Evolutionary conservation across 139 green algal species (phyloP).

Genomic region (Auxenochlorella pyrenoidosa): DNA sequence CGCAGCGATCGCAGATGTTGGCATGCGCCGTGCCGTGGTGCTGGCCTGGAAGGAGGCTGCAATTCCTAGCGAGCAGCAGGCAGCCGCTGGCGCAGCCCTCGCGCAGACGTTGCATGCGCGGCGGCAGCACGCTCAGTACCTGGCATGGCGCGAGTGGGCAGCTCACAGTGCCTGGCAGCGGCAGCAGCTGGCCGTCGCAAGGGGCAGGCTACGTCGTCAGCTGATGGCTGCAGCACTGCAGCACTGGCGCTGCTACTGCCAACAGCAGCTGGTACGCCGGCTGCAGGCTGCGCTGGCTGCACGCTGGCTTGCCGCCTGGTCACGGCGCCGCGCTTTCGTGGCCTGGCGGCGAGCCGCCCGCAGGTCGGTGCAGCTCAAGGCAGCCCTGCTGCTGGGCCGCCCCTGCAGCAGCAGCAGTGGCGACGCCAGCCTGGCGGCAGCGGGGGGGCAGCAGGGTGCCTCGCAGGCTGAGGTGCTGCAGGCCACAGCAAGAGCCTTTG

Average conservation of each 20-base stretch:
- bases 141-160: conserved; percentile 26
- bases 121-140: neutral
- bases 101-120: neutral
- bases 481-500: neutral
- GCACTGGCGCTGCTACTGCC: conserved; percentile 36
- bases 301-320: conserved; percentile 19
- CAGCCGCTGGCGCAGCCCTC: neutral
- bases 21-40: neutral
- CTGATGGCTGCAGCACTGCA: neutral
- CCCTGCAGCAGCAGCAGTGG: neutral
- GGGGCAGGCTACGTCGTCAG: neutral
- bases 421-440: neutral
- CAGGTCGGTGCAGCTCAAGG: conserved; percentile 14
- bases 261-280: conserved; percentile 19
- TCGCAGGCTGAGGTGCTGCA: neutral
- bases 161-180: neutral
- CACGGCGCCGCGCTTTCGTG: neutral
- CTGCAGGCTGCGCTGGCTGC: conserved; percentile 21
- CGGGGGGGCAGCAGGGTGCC: neutral
- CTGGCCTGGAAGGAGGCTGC: conserved; percentile 6
- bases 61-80: conserved; percentile 3
- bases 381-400: conserved; percentile 2
- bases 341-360: conserved; percentile 11
- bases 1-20: neutral
- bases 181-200: neutral